Evolutionary conservation across 805 yeast species (phyloP).

Genomic region (Candida patagonica): DNA sequence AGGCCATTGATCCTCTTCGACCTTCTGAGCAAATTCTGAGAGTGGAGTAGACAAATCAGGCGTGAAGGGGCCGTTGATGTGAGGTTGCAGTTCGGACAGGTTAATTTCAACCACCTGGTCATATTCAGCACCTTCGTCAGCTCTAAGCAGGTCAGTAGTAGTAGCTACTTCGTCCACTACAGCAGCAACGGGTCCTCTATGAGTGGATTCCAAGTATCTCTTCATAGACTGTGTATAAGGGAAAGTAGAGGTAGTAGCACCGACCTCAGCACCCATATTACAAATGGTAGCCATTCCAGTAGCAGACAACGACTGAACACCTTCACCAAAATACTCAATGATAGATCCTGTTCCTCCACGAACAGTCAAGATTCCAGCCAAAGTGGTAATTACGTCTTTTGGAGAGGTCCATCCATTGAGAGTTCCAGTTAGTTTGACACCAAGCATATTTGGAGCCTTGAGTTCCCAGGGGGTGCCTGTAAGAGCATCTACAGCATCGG

Average conservation of each 20-base stretch:
- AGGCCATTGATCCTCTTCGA: constrained; percentile 78
- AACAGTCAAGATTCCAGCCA: constrained; percentile 90
- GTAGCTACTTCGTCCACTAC: constrained; percentile 57
- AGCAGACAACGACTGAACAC: constrained; percentile 79
- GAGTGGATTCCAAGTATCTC: constrained; percentile 75
- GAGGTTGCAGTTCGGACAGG: constrained; percentile 81
- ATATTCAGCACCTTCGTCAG: constrained; percentile 84
- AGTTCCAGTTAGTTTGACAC: constrained; percentile 85
- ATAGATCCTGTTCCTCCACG: constrained; percentile 97
- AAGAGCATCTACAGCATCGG: constrained; percentile 97
- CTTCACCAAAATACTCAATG: constrained; percentile 94
- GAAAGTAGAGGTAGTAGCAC: constrained; percentile 97
- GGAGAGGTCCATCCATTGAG: constrained; percentile 95
- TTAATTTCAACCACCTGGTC: constrained; percentile 89
- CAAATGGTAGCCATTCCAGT: constrained; percentile 99
- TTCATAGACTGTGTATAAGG: constrained; percentile 80
- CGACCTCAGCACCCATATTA: constrained; percentile 99
- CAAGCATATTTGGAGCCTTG: constrained; percentile 91
- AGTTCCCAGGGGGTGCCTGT: constrained; percentile 98
- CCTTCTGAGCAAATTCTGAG: constrained; percentile 66
- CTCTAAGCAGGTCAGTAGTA: constrained; percentile 54
- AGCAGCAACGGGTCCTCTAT: constrained; percentile 73
- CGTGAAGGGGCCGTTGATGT: constrained; percentile 95
- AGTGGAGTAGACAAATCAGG: constrained; percentile 95
- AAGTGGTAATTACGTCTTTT: constrained; percentile 86